Conservation (phyloP, 1,139 yeast genomes). For the Debaryomyces psychrophilus region DNA sequence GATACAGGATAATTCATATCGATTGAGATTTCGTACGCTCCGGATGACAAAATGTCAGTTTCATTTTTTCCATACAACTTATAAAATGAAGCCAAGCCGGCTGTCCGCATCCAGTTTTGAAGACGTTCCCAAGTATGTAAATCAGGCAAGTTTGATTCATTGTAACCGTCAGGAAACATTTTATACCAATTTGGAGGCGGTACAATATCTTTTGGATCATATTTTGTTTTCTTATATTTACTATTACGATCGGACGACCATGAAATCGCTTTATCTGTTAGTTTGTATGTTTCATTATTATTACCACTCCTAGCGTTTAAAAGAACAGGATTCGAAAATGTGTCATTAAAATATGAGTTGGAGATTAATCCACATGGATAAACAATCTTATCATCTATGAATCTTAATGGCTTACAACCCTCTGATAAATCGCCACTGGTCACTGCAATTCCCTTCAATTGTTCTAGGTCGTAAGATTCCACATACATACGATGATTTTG, state of each 20-base stretch:
- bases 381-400: constrained; percentile 40
- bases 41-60: constrained; percentile 51
- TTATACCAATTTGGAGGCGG: constrained; percentile 82
- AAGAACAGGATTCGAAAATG: constrained; percentile 56
- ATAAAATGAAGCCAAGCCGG: constrained; percentile 71
- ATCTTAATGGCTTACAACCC: constrained; percentile 64
- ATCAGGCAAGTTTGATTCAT: constrained; percentile 63
- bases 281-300: constrained; percentile 51
- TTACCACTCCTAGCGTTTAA: constrained; percentile 46
- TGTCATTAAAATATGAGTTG: constrained; percentile 88
- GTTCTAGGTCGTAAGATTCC: constrained; percentile 66
- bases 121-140: constrained; percentile 64
- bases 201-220: constrained; percentile 59
- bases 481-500: constrained; percentile 83
- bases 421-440: constrained; percentile 44
- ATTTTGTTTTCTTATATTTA: constrained; percentile 78
- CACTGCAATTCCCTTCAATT: constrained; percentile 66
- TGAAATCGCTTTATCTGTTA: constrained; percentile 76
- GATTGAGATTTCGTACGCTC: constrained; percentile 61
- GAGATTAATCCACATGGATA: constrained; percentile 98
- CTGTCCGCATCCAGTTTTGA: constrained; percentile 89
- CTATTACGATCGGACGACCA: constrained; percentile 78
- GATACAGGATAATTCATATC: constrained; percentile 71
- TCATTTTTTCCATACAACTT: constrained; percentile 65
- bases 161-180: constrained; percentile 70